Evolutionary conservation across 176 grass and related monocot species (phyloP).

Genomic region (Bromus sterilis): DNA sequence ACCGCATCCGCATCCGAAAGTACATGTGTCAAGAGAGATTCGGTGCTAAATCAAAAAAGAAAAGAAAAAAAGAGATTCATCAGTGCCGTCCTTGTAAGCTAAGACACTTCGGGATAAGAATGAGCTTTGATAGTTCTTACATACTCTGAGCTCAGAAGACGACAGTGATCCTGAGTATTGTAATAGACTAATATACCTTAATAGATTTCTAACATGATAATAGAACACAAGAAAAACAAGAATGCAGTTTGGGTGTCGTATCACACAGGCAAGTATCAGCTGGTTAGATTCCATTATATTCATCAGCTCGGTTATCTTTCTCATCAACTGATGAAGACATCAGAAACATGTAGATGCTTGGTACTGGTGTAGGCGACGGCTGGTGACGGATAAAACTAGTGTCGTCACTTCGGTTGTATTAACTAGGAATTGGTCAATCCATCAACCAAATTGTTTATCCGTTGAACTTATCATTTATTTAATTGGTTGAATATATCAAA

Average conservation of each 20-base stretch:
- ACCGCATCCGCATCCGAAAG: not conserved
- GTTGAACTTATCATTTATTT: not conserved
- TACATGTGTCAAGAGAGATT: not conserved
- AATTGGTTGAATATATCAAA: not conserved
- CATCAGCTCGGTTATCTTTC: not conserved
- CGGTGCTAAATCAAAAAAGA: too few relatives aligned
- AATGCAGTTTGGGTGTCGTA: too few relatives aligned
- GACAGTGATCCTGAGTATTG: too few relatives aligned
- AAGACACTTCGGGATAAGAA: not conserved
- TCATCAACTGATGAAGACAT: not conserved
- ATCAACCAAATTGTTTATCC: not conserved
- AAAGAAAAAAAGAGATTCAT: too few relatives aligned
- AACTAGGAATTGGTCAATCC: not conserved
- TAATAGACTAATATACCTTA: too few relatives aligned
- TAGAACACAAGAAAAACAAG: too few relatives aligned
- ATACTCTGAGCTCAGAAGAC: not conserved
- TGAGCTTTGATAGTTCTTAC: not conserved
- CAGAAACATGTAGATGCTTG: not conserved
- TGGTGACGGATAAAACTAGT: not conserved
- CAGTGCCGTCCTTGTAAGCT: not conserved
- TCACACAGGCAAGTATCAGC: not conserved
- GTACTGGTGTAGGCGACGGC: not conserved
- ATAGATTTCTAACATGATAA: too few relatives aligned
- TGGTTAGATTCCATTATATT: not conserved
- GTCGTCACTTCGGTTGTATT: not conserved